A percentile compares a stretch with the other conserved stretches of the same genome.
These are phyloP conservation scores for Jamesozyma lodderae DNA, from an alignment of 805 yeast genomes.

Conservation along the genomic window DNA sequence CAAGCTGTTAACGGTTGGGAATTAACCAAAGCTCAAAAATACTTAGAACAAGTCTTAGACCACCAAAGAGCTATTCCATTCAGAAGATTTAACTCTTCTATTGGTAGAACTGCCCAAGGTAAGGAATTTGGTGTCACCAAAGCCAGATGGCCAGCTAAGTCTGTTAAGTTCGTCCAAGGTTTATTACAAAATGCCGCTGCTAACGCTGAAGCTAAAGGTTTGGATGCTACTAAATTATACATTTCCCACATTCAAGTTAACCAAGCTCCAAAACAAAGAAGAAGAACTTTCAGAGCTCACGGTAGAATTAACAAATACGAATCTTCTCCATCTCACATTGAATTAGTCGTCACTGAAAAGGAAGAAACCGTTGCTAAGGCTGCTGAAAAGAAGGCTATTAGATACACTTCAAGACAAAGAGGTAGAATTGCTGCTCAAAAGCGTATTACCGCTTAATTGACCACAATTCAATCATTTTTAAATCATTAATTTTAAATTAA, in stretches of 20 bases:
- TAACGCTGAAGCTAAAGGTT: slow-evolving; percentile 98
- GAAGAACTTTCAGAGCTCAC: slow-evolving; percentile 99
- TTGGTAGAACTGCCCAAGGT: slow-evolving; percentile 99
- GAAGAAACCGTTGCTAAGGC: slow-evolving; percentile 92
- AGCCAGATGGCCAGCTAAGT: slow-evolving; percentile 99
- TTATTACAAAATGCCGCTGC: slow-evolving; percentile 96
- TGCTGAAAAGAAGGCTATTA: slow-evolving; percentile 54
- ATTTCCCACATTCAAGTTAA: slow-evolving; percentile 98
- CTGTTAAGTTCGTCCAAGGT: slow-evolving; percentile 91
- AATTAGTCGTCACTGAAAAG: slow-evolving; percentile 91
- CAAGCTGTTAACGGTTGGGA: slow-evolving; percentile 98
- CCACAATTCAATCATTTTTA: background rate
- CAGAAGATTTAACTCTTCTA: slow-evolving; percentile 94
- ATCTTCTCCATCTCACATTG: slow-evolving; percentile 98
- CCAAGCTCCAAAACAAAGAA: slow-evolving; percentile 99
- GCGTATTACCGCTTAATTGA: slow-evolving; percentile 46
- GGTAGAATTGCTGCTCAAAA: slow-evolving; percentile 86
- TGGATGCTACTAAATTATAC: slow-evolving; percentile 88
- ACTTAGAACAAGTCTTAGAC: slow-evolving; percentile 92
- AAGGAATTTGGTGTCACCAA: slow-evolving; percentile 99
- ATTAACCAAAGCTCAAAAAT: slow-evolving; percentile 88
- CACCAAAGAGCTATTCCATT: slow-evolving; percentile 99
- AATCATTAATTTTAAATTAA: background rate
- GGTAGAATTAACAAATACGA: slow-evolving; percentile 99
- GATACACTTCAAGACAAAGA: slow-evolving; percentile 84